These are phyloP conservation scores for Collybiopsis luxurians DNA, from an alignment of 768 basidiomycete species.

Conservation along the genomic window DNA sequence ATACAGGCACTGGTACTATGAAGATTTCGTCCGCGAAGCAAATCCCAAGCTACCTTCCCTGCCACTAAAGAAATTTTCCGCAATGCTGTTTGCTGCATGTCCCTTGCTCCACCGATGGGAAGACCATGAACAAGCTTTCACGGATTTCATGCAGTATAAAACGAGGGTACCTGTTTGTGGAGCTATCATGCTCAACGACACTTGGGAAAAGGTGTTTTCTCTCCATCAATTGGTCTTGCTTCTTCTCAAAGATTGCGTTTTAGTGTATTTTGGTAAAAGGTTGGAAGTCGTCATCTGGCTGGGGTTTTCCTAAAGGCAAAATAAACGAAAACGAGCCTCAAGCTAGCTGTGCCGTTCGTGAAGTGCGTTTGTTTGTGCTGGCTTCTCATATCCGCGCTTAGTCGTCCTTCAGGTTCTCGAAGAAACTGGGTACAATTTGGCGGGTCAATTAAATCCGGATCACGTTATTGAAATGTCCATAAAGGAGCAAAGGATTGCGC, in stretches of 20 bases:
- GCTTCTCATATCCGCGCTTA: too few relatives aligned
- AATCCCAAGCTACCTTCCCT: slow-evolving; percentile 85
- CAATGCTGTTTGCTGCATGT: slow-evolving; percentile 83
- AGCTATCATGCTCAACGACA: slow-evolving; percentile 90
- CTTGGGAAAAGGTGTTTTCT: slow-evolving; percentile 82
- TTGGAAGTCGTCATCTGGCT: slow-evolving; percentile 94
- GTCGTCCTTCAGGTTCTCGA: slow-evolving; percentile 72
- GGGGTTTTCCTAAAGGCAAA: slow-evolving; percentile 99
- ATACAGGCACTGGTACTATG: slow-evolving; percentile 97
- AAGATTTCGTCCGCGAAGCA: slow-evolving; percentile 95
- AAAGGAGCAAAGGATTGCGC: slow-evolving; percentile 85
- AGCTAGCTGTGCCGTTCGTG: slow-evolving; percentile 83
- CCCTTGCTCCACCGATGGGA: slow-evolving; percentile 82
- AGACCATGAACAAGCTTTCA: slow-evolving; percentile 84
- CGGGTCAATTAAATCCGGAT: slow-evolving; percentile 58
- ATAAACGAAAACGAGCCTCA: slow-evolving; percentile 93
- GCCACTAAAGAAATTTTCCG: slow-evolving; percentile 90
- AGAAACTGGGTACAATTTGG: slow-evolving; percentile 93
- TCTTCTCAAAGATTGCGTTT: not conserved
- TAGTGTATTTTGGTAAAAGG: slow-evolving; percentile 98
- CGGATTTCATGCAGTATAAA: slow-evolving; percentile 94
- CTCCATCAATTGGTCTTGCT: slow-evolving; percentile 5
- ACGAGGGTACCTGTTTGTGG: slow-evolving; percentile 96
- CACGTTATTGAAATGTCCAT: slow-evolving; percentile 84
- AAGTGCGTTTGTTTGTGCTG: too few relatives aligned